Evolutionary conservation across 192 early-diverging fungal species (phyloP).

Genomic region (Diversispora epigaea): DNA sequence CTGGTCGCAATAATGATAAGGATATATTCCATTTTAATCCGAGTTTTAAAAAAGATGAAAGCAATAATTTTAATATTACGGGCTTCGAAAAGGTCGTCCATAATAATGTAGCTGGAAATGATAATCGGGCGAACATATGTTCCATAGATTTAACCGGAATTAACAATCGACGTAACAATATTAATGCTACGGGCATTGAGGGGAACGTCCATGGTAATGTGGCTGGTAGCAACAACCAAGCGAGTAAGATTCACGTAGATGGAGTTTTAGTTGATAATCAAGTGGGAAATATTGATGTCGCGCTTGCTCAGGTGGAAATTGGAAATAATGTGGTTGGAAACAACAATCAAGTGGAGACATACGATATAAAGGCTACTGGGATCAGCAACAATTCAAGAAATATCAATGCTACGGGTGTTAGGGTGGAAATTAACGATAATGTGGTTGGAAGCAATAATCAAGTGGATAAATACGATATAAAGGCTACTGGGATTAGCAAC

Average conservation of each 20-base stretch:
- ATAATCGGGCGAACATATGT: neutral
- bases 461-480: neutral
- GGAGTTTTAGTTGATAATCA: neutral
- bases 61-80: neutral
- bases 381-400: slow-evolving; percentile 2
- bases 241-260: neutral
- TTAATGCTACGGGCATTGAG: neutral
- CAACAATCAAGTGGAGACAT: neutral
- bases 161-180: slow-evolving; percentile 16
- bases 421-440: neutral
- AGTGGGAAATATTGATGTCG: slow-evolving; percentile 1
- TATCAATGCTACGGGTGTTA: neutral
- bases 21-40: too few species aligned
- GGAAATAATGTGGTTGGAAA: neutral
- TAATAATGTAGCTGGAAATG: slow-evolving; percentile 1
- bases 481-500: neutral
- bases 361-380: neutral
- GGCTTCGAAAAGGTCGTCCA: neutral
- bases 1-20: neutral
- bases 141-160: neutral
- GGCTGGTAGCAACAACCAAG: neutral
- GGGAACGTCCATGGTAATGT: neutral
- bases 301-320: neutral
- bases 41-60: neutral
- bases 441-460: neutral